phyloP scores from a whole-genome alignment of 2,329 filamentous ascomycete genomes.

The Aspergillus sp. region DNA sequence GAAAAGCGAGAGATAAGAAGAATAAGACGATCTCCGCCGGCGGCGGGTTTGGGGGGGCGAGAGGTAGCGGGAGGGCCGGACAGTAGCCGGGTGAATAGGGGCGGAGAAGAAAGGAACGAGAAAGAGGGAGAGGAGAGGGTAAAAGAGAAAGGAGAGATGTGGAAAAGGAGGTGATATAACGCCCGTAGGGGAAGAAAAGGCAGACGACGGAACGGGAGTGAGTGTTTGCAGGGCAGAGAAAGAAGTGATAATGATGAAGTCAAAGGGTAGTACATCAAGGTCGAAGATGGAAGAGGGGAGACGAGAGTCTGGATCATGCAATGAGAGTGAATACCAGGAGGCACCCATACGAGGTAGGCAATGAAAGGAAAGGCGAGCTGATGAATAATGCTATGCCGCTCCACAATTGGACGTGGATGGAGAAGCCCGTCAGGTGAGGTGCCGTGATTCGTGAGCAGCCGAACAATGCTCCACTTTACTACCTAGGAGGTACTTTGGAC shows the following conservation, averaged over 20 bases:
- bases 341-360: too few species aligned
- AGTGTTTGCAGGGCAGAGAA: background rate
- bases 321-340: background rate
- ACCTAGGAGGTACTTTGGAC: too few species aligned
- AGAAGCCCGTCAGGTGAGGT: too few species aligned
- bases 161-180: background rate
- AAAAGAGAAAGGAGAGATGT: background rate
- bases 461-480: too few species aligned
- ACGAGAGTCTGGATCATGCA: background rate
- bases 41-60: too few species aligned
- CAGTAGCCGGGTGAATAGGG: conserved; percentile 5
- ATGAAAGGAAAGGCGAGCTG: too few species aligned
- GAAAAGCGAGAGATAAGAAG: conserved; percentile 5
- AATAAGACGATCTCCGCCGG: conserved; percentile 9
- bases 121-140: background rate
- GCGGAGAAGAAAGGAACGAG: background rate
- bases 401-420: too few species aligned
- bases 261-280: background rate
- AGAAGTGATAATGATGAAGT: background rate
- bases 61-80: conserved; percentile 5
- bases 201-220: background rate
- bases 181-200: background rate
- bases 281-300: background rate
- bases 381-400: too few species aligned
- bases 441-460: too few species aligned